Base-by-base conservation (phyloP, 2,329 filamentous ascomycete species). In the Fusarium sp. region DNA sequence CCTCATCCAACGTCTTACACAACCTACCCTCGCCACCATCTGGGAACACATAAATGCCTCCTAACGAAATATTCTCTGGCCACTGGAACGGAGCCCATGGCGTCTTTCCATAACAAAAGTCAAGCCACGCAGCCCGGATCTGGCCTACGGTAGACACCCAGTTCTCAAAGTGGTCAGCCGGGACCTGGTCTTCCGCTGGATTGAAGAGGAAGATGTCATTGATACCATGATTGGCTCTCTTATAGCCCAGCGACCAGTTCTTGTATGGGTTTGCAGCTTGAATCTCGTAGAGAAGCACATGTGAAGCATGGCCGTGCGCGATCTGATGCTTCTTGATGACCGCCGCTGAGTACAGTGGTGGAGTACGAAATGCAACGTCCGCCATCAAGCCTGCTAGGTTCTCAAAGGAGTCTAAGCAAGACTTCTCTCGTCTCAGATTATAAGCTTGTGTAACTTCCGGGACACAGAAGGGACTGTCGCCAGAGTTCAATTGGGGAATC, bases 231-330 rank as follows among this genome's bases (percentile, higher is more conserved):
- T 47, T 57, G 3, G 55, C 39, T 20, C 18, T 57, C 17, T 28
- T 57, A 8, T 57, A 47, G 9, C 39, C 39, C 0, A 48, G 10
- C 3, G 55, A 2, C 55, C 55, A 47, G 1, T 47, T 57, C 18
- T 36, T 47, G 8, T 34, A 57, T 2, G 55, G 39, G 10, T 47
- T 57, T 11, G 55, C 47, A n/a, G 39, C 55, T 28, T 57, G 55
- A 9, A 57, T 57, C 30, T 57, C 55, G n/a, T 57, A 48, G n/a
- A 57, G 39, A 17, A 57, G 39, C 9, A 57, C 39, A 2, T 20
- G n/a, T 26, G 39, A 20, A 2, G 30, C 3, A 13, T 57, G 14
- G 4, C 8, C n/a, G 2, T n/a, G 30, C 2, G 9, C 2, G 3
- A 13, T 18, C 10, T 34, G 55, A 10, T 18, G 30, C 39, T 47